phyloP scores from a whole-genome alignment of 352 stramenopile species.

The Aphanomyces astaci region DNA sequence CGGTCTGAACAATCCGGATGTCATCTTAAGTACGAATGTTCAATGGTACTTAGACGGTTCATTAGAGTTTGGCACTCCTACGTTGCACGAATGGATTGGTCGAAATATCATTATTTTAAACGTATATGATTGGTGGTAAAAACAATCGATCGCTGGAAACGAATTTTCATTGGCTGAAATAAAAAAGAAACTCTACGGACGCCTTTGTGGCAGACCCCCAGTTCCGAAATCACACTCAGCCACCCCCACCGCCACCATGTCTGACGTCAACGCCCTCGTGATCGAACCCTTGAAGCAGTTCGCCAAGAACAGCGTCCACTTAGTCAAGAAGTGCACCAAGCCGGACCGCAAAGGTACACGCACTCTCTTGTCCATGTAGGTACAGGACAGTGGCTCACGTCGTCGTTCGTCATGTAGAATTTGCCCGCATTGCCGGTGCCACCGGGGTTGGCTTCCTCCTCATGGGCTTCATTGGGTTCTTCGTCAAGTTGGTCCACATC shows the following conservation, averaged over 20 bases:
- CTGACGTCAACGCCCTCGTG: conserved; percentile 86
- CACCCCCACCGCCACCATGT: conserved; percentile 40
- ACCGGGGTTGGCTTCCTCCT: conserved; percentile 97
- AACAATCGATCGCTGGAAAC: background rate
- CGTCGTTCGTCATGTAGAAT: conserved; percentile 62
- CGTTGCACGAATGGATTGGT: conserved; percentile 18
- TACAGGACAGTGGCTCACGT: background rate
- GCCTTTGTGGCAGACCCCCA: background rate
- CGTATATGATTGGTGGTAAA: background rate
- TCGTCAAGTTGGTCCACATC: conserved; percentile 99
- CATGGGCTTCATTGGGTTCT: conserved; percentile 99
- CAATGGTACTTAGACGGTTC: too few species aligned
- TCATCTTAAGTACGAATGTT: too few species aligned
- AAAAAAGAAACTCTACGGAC: background rate
- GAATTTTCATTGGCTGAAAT: conserved; percentile 11
- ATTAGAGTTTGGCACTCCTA: background rate
- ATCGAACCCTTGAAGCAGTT: conserved; percentile 96
- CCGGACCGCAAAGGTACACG: conserved; percentile 93
- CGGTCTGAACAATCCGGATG: too few species aligned
- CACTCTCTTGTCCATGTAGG: background rate
- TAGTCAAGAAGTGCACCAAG: conserved; percentile 99
- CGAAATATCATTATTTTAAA: background rate
- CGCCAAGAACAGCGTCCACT: conserved; percentile 94
- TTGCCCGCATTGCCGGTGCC: conserved; percentile 90
- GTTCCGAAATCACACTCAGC: background rate